A percentile compares a stretch with the other conserved stretches of the same genome.
These are phyloP conservation scores for Colletotrichum salicis DNA, from an alignment of 2,329 filamentous ascomycete species.

Conservation along the genomic window DNA sequence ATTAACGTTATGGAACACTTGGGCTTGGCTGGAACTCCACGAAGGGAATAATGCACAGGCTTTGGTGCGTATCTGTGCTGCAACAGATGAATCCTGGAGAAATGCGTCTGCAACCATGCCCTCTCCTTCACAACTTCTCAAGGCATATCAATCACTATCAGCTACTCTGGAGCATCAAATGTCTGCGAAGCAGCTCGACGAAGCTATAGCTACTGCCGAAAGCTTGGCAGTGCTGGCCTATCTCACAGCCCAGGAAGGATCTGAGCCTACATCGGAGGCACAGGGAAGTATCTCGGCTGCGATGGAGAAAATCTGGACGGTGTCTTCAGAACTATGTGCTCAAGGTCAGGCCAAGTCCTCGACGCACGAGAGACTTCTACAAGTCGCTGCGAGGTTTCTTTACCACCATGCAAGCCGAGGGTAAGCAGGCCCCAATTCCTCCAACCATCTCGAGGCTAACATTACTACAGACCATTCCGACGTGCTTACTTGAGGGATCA, in stretches of 20 bases:
- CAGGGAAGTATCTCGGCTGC: constrained; percentile 69
- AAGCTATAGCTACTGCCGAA: constrained; percentile 68
- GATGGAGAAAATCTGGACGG: constrained; percentile 52
- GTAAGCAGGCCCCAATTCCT: constrained; percentile 47
- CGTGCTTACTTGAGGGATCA: constrained; percentile 72
- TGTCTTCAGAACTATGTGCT: constrained; percentile 55
- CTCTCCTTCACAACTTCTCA: constrained; percentile 59
- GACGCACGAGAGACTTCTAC: constrained; percentile 73
- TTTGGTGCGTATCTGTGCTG: constrained; percentile 52
- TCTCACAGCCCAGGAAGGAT: constrained; percentile 56
- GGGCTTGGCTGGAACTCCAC: constrained; percentile 75
- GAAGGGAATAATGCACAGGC: constrained; percentile 47
- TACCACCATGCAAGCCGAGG: constrained; percentile 71
- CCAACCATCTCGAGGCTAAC: constrained; percentile 34
- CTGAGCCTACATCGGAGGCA: constrained; percentile 54
- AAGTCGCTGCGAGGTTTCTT: constrained; percentile 74
- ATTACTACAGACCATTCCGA: constrained; percentile 67
- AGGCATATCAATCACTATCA: constrained; percentile 62
- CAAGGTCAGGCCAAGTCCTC: constrained; percentile 46
- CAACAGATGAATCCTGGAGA: constrained; percentile 46
- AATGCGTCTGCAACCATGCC: constrained; percentile 36
- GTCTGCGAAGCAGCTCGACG: constrained; percentile 56
- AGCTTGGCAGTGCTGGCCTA: constrained; percentile 75
- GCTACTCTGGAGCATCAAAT: constrained; percentile 66
- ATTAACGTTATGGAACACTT: constrained; percentile 66